These are phyloP conservation scores for Lipomyces kockii DNA, from an alignment of 805 yeast species.

Conservation along the genomic window DNA sequence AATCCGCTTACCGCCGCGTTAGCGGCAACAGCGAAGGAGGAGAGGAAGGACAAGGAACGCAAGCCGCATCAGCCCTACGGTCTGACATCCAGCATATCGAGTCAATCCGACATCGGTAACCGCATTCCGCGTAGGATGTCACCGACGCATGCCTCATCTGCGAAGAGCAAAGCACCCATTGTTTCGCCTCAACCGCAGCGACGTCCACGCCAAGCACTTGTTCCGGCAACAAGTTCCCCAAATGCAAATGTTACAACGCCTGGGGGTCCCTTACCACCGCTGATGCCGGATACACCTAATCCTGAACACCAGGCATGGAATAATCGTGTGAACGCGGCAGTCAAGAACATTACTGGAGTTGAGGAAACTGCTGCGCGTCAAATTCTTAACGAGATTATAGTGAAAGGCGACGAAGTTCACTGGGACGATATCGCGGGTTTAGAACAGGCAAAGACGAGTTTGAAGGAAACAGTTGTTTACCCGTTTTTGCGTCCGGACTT, in stretches of 20 bases:
- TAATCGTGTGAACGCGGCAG: constrained; percentile 38
- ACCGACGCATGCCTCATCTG: not conserved
- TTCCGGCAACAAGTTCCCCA: constrained; percentile 7
- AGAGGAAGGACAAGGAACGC: constrained; percentile 4
- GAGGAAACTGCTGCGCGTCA: constrained; percentile 80
- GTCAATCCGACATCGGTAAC: not conserved
- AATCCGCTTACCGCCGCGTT: constrained; percentile 4
- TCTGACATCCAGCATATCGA: not conserved
- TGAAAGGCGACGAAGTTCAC: constrained; percentile 85
- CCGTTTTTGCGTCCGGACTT: constrained; percentile 94
- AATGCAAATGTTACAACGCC: not conserved
- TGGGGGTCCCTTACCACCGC: constrained; percentile 7
- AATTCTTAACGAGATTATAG: constrained; percentile 84
- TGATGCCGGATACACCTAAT: constrained; percentile 32
- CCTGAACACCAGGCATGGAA: constrained; percentile 36
- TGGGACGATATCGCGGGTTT: constrained; percentile 97
- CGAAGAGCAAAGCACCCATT: not conserved
- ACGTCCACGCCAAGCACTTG: constrained; percentile 4
- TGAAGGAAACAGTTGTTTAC: constrained; percentile 93
- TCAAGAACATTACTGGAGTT: constrained; percentile 60
- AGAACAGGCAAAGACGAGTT: constrained; percentile 81
- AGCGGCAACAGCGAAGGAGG: constrained; percentile 14
- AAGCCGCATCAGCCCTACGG: constrained; percentile 5
- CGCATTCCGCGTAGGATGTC: not conserved
- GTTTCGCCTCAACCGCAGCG: constrained; percentile 4